Conservation (phyloP, 192 early-diverging fungal genomes). For the Oehlia diaphana region DNA sequence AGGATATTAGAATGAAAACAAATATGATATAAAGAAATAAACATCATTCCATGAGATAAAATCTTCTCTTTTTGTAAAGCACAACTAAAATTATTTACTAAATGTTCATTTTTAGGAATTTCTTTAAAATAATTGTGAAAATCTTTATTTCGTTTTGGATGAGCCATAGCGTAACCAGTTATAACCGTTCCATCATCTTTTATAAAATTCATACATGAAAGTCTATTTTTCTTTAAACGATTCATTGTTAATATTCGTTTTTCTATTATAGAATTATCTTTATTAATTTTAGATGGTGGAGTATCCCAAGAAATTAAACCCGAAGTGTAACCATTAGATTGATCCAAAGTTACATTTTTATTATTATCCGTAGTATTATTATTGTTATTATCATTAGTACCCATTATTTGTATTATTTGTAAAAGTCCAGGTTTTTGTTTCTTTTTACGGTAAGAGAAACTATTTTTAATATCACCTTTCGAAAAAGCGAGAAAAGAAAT, state of each 20-base stretch:
- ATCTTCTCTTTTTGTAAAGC: constrained; percentile 77
- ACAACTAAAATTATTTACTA: constrained; percentile 70
- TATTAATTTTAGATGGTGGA: not conserved
- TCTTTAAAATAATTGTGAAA: constrained; percentile 44
- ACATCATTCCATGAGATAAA: constrained; percentile 80
- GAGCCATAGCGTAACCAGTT: constrained; percentile 21
- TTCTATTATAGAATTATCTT: not conserved
- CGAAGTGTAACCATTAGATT: not conserved
- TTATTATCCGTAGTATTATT: too few relatives aligned
- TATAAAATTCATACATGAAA: not conserved
- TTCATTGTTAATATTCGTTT: not conserved
- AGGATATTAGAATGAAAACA: constrained; percentile 90
- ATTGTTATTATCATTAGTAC: too few relatives aligned
- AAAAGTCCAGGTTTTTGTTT: too few relatives aligned
- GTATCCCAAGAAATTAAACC: not conserved
- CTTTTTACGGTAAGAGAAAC: too few relatives aligned
- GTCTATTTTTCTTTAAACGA: too few relatives aligned
- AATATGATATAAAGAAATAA: constrained; percentile 76
- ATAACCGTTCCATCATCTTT: not conserved
- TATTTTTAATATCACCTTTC: too few relatives aligned
- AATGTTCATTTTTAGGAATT: constrained; percentile 40
- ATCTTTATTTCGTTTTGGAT: constrained; percentile 37
- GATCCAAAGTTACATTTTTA: too few relatives aligned
- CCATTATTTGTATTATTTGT: too few relatives aligned
- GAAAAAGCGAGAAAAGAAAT: too few relatives aligned